Evolutionary conservation across 2,329 filamentous ascomycete genomes (phyloP).

Genomic region (Botrytis squamosa): DNA sequence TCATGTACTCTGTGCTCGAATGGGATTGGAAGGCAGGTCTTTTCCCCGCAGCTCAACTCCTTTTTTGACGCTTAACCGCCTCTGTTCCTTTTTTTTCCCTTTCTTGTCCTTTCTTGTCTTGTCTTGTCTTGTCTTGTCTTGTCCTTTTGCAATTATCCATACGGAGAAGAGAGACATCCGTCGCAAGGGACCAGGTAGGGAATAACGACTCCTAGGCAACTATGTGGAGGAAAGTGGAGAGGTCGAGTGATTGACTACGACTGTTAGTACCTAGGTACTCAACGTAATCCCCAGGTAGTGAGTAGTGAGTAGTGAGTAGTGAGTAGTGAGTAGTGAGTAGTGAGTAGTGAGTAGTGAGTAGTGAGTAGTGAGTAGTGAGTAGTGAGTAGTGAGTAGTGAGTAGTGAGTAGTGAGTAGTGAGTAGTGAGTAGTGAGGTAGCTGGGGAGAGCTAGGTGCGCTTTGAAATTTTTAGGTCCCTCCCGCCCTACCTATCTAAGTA

Average conservation of each 20-base stretch:
- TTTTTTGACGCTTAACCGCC: background rate
- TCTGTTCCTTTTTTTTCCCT: background rate
- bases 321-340: no score
- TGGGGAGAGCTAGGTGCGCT: background rate
- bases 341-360: no score
- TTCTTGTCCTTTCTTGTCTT: background rate
- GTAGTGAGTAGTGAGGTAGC: no score
- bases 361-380: no score
- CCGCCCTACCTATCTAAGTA: background rate
- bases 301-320: no score
- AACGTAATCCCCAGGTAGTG: background rate
- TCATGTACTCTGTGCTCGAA: background rate
- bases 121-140: no score
- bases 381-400: no score
- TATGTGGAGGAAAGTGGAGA: background rate
- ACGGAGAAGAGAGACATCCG: background rate
- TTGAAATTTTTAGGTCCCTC: background rate
- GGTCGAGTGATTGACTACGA: background rate
- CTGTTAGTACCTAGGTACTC: no score
- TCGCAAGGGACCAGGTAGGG: background rate
- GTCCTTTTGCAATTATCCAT: background rate
- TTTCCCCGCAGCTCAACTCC: slow-evolving; percentile 1
- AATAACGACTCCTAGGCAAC: background rate
- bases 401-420: no score
- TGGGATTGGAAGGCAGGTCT: background rate